These are phyloP conservation scores for Nitzschia sp. DNA, from an alignment of 108 stramenopile species.

Conservation along the genomic window DNA sequence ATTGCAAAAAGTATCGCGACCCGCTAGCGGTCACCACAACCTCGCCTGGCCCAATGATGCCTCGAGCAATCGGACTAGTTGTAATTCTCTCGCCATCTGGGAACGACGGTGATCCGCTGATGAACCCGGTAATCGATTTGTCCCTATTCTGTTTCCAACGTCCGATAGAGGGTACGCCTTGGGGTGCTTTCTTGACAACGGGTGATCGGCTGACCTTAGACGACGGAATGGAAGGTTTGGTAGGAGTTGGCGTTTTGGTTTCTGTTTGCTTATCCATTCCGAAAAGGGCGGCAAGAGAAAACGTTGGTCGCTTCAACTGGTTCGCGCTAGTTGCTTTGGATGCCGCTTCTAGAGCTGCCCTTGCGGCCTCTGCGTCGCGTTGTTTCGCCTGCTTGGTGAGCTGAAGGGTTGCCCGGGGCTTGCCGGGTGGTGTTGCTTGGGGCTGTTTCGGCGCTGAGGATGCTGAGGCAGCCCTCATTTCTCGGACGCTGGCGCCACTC, in stretches of 20 bases:
- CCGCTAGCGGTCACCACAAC: slow-evolving; percentile 77
- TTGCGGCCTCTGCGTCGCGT: not conserved
- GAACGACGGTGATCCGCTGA: slow-evolving; percentile 65
- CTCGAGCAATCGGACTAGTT: slow-evolving; percentile 65
- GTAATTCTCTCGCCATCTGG: slow-evolving; percentile 63
- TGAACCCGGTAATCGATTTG: slow-evolving; percentile 65
- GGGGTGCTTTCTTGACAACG: slow-evolving; percentile 25
- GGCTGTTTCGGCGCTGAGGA: not conserved
- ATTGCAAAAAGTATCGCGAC: slow-evolving; percentile 62
- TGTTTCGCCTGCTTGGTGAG: slow-evolving; percentile 1
- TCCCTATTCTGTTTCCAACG: slow-evolving; percentile 68
- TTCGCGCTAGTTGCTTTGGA: not conserved
- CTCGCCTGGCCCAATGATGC: slow-evolving; percentile 49
- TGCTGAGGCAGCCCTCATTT: not conserved
- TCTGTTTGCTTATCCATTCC: slow-evolving; percentile 4
- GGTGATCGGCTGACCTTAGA: not conserved
- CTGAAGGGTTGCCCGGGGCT: slow-evolving; percentile 4
- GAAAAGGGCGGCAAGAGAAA: slow-evolving; percentile 3
- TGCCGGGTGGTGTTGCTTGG: not conserved
- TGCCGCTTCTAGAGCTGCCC: not conserved
- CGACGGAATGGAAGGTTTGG: not conserved
- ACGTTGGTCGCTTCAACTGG: not conserved
- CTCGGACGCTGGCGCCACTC: slow-evolving; percentile 8
- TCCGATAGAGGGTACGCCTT: slow-evolving; percentile 43
- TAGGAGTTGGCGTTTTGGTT: not conserved